Evolutionary conservation across 2,329 filamentous ascomycete genomes (phyloP).

Genomic region (Dactylellina parvicollis): DNA sequence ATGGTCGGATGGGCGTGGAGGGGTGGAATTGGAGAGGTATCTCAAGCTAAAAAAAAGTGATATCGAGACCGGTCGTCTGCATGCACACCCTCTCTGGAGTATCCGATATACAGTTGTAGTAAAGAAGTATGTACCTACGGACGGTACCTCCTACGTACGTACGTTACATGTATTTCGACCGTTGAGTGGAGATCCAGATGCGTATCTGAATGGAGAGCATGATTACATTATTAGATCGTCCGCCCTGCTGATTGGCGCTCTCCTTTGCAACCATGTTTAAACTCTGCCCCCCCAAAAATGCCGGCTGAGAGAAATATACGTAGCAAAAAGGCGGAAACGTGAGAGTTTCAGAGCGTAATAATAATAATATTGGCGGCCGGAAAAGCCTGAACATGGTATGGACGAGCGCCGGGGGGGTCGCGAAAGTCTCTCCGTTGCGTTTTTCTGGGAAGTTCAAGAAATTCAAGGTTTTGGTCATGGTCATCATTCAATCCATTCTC

Average conservation of each 20-base stretch:
- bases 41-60: constrained; percentile 14
- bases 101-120: too few relatives aligned
- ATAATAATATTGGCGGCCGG: constrained; percentile 46
- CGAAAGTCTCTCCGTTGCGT: constrained; percentile 7
- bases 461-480: constrained; percentile 16
- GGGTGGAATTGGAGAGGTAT: not conserved
- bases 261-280: constrained; percentile 43
- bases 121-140: too few relatives aligned
- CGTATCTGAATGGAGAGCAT: constrained; percentile 28
- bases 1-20: constrained; percentile 30
- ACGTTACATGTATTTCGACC: too few relatives aligned
- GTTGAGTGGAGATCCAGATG: constrained; percentile 15
- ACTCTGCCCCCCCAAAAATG: constrained; percentile 18
- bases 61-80: constrained; percentile 5
- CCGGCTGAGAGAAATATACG: constrained; percentile 47
- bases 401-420: constrained; percentile 25
- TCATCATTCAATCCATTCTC: constrained; percentile 27
- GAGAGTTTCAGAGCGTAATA: constrained; percentile 53
- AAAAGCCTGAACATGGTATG: constrained; percentile 47
- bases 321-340: constrained; percentile 39
- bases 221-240: constrained; percentile 4
- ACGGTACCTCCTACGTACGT: too few relatives aligned
- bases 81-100: not conserved
- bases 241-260: constrained; percentile 35
- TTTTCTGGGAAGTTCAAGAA: constrained; percentile 31